Conservation (phyloP, 78 protist species). For the Chrysochromulina tobinii region DNA sequence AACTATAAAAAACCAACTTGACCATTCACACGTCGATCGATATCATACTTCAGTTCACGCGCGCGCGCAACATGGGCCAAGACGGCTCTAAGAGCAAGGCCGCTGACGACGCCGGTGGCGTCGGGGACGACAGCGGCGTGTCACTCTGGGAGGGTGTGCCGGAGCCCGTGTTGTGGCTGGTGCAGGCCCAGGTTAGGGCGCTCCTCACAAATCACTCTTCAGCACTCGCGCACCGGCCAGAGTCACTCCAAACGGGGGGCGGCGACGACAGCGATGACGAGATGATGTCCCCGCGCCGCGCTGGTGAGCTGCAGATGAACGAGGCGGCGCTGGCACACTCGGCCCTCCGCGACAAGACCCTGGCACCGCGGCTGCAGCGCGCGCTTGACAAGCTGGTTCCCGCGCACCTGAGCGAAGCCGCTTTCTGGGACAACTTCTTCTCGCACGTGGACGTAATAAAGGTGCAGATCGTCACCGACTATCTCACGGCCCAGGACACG, state of each 20-base stretch:
- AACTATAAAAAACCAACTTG: too few species aligned
- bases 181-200: not conserved
- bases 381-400: not conserved
- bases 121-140: not conserved
- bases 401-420: not conserved
- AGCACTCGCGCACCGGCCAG: not conserved
- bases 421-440: not conserved
- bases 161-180: not conserved
- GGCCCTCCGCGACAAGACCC: not conserved
- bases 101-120: too few species aligned
- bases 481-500: not conserved
- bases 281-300: not conserved
- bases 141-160: not conserved
- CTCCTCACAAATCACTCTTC: not conserved
- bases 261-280: not conserved
- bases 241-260: not conserved
- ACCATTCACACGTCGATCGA: too few species aligned
- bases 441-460: not conserved
- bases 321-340: not conserved
- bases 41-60: too few species aligned
- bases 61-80: too few species aligned
- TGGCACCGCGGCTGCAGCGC: not conserved
- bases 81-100: too few species aligned
- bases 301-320: not conserved
- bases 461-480: constrained; percentile 1